Evolutionary conservation across 345 rosid species (phyloP).

Genomic region (Eucalyptus coolabah): DNA sequence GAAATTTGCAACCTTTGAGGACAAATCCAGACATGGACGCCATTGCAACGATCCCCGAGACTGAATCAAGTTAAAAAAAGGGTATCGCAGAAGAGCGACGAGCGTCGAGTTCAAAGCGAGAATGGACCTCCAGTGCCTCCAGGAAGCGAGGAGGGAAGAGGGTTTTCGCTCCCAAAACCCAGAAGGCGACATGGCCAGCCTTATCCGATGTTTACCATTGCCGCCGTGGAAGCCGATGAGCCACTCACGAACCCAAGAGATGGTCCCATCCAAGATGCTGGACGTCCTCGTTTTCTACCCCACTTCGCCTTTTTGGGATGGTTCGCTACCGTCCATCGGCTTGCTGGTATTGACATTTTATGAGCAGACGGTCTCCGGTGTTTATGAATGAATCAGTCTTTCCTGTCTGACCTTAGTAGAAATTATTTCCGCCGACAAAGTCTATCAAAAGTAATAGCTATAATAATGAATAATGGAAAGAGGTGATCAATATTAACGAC

Average conservation of each 20-base stretch:
- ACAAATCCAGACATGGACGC: slow-evolving; percentile 59
- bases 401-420: too few species aligned
- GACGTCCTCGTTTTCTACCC: neutral
- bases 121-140: neutral
- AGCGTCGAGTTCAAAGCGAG: neutral
- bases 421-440: rapidly evolving
- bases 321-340: neutral
- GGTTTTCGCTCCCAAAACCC: neutral
- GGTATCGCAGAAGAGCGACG: neutral
- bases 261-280: neutral
- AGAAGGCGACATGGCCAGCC: neutral
- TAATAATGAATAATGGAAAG: neutral
- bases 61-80: neutral
- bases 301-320: neutral
- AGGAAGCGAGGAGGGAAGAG: neutral
- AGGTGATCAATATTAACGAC: neutral
- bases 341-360: neutral
- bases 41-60: slow-evolving; percentile 9
- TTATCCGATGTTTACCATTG: neutral
- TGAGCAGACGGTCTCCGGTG: neutral
- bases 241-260: slow-evolving; percentile 7
- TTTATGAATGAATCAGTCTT: too few species aligned
- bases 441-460: neutral
- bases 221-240: slow-evolving; percentile 25
- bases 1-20: slow-evolving; percentile 30